phyloP scores from a whole-genome alignment of 1,284 basidiomycete genomes.

The Ustanciosporium gigantosporum region DNA sequence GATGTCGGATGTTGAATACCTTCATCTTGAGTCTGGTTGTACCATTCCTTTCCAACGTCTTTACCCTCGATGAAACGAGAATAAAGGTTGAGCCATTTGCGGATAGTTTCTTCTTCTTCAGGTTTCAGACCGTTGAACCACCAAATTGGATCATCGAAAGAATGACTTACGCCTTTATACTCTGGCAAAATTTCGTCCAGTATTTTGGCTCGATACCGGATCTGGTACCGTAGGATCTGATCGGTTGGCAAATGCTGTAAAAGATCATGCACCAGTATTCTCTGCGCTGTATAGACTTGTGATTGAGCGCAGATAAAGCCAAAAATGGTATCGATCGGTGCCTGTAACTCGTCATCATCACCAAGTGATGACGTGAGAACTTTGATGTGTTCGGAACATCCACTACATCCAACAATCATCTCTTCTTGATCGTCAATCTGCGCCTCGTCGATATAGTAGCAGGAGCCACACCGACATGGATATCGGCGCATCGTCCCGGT shows the following conservation, averaged over 20 bases:
- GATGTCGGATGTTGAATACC: background rate
- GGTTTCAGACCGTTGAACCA: constrained; percentile 10
- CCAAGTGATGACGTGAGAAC: too few relatives aligned
- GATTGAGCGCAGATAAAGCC: constrained; percentile 24
- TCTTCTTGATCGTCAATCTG: constrained; percentile 18
- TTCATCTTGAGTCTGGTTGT: too few relatives aligned
- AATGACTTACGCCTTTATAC: constrained; percentile 32
- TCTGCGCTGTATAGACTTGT: constrained; percentile 37
- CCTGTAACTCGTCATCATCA: too few relatives aligned
- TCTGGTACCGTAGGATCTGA: constrained; percentile 22
- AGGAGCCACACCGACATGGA: constrained; percentile 23
- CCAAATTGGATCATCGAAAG: constrained; percentile 35
- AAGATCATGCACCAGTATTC: constrained; percentile 26
- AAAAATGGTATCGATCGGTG: too few relatives aligned
- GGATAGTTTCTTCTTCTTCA: too few relatives aligned
- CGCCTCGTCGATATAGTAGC: constrained; percentile 9
- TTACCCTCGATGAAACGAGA: constrained; percentile 11
- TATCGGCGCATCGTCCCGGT: background rate
- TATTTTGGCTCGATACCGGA: constrained; percentile 15
- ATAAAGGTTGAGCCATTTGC: constrained; percentile 9
- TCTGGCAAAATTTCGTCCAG: constrained; percentile 6
- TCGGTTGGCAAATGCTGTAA: constrained; percentile 4
- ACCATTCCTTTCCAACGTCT: too few relatives aligned
- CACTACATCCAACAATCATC: constrained; percentile 21
- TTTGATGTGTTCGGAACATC: constrained; percentile 31